Conservation (phyloP, 495 filamentous ascomycete genomes). For the Pyronema domesticum region DNA sequence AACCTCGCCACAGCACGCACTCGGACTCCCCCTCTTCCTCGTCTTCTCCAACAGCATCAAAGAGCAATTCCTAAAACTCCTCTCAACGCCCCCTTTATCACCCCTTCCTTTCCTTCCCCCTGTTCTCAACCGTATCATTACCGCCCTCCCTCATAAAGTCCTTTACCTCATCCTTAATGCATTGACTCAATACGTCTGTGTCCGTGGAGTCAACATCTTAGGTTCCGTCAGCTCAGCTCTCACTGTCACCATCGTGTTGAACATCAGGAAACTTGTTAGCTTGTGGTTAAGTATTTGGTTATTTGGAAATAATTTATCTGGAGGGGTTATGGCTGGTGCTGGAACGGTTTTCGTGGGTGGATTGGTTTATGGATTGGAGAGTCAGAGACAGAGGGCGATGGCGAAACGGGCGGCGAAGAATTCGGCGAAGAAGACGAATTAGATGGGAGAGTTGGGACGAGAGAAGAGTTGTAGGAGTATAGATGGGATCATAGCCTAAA, state of each 20-base stretch:
- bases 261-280: constrained; percentile 86
- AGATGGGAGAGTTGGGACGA: background rate
- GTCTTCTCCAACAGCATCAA: constrained; percentile 37
- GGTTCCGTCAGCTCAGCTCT: constrained; percentile 72
- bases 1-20: constrained; percentile 10
- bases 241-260: constrained; percentile 88
- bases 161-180: constrained; percentile 62
- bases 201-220: constrained; percentile 82
- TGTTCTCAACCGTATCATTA: constrained; percentile 17
- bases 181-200: constrained; percentile 82
- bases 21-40: constrained; percentile 32
- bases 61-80: constrained; percentile 29
- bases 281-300: constrained; percentile 78
- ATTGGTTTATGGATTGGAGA: constrained; percentile 71
- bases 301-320: constrained; percentile 66
- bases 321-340: constrained; percentile 62
- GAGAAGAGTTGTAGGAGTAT: too few relatives aligned
- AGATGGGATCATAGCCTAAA: too few relatives aligned
- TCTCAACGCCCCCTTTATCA: constrained; percentile 15
- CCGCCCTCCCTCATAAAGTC: constrained; percentile 49
- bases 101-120: constrained; percentile 6
- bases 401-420: background rate
- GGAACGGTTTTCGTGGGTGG: constrained; percentile 73
- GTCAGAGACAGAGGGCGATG: constrained; percentile 26
- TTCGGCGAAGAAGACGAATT: constrained; percentile 11